Percentiles rank a stretch among this genome's conserved stretches.
Conservation (phyloP, 306 rosid genomes). For the Sicyos edulis region DNA sequence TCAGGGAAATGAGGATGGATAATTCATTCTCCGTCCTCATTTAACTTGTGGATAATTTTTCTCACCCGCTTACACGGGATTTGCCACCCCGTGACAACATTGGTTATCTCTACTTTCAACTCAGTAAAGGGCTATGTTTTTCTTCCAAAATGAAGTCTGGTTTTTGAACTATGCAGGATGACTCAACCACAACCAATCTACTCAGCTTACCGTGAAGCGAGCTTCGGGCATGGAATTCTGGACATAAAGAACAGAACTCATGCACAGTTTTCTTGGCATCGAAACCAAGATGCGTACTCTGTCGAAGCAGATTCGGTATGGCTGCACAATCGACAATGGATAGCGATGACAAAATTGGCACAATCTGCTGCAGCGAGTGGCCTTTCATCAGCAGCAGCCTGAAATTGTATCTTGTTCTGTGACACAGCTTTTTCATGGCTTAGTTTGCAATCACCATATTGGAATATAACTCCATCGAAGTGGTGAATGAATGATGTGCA, state of each 20-base stretch:
- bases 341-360: not conserved
- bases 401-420: not conserved
- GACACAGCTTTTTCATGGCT: not conserved
- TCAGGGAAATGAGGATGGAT: too few species aligned
- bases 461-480: not conserved
- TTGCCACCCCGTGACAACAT: too few species aligned
- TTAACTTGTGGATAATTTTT: too few species aligned
- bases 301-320: slow-evolving; percentile 62
- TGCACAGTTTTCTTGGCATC: slow-evolving; percentile 54
- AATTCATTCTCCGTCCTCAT: too few species aligned
- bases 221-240: slow-evolving; percentile 66
- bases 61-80: too few species aligned
- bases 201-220: slow-evolving; percentile 68
- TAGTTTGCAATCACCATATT: not conserved
- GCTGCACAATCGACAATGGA: slow-evolving; percentile 49
- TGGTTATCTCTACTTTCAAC: too few species aligned
- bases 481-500: not conserved
- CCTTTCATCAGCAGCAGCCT: slow-evolving; percentile 5
- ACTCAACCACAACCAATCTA: slow-evolving; percentile 73
- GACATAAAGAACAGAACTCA: slow-evolving; percentile 60
- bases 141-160: not conserved
- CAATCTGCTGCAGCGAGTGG: not conserved
- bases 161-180: slow-evolving; percentile 33
- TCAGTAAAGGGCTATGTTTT: not conserved
- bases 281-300: slow-evolving; percentile 56